Evolutionary conservation across 306 rosid genomes (phyloP).

Genomic region (Dicorynia guianensis): DNA sequence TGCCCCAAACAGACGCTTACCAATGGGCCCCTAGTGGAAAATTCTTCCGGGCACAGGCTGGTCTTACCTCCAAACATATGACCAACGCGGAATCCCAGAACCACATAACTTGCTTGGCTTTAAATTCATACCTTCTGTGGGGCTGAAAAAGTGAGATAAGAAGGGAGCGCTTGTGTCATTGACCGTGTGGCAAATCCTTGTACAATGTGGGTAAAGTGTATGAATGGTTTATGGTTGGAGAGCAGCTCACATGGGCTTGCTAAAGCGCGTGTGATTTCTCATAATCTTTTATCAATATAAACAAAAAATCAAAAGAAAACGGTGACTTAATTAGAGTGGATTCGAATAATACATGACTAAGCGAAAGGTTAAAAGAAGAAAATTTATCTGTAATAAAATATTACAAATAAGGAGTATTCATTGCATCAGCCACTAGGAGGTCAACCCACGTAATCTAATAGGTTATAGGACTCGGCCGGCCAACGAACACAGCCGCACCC

Average conservation of each 20-base stretch:
- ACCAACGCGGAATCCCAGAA: constrained; percentile 31
- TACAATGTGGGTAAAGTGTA: constrained; percentile 18
- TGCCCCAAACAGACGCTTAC: constrained; percentile 54
- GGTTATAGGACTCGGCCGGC: constrained; percentile 22
- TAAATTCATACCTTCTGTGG: not conserved
- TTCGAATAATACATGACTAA: not conserved
- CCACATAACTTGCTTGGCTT: constrained; percentile 27
- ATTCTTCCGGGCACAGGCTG: constrained; percentile 32
- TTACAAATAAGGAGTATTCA: constrained; percentile 9
- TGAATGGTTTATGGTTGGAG: constrained; percentile 45
- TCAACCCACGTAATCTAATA: not conserved
- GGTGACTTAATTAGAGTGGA: not conserved
- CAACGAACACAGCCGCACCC: constrained; percentile 38
- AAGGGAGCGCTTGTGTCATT: not conserved
- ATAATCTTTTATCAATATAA: constrained; percentile 5
- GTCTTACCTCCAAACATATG: constrained; percentile 43
- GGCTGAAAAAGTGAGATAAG: constrained; percentile 21
- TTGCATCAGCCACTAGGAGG: constrained; percentile 33
- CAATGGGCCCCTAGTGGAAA: constrained; percentile 39
- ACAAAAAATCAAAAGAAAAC: constrained; percentile 6
- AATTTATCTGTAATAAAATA: not conserved
- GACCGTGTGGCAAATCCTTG: constrained; percentile 24
- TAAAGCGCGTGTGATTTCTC: constrained; percentile 40
- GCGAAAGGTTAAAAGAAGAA: not conserved
- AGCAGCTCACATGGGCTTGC: constrained; percentile 65